A percentile compares a stretch with the other conserved stretches of the same genome.
These are phyloP conservation scores for Diaporthe caulivora DNA, from an alignment of 2,329 filamentous ascomycete genomes.

Conservation along the genomic window DNA sequence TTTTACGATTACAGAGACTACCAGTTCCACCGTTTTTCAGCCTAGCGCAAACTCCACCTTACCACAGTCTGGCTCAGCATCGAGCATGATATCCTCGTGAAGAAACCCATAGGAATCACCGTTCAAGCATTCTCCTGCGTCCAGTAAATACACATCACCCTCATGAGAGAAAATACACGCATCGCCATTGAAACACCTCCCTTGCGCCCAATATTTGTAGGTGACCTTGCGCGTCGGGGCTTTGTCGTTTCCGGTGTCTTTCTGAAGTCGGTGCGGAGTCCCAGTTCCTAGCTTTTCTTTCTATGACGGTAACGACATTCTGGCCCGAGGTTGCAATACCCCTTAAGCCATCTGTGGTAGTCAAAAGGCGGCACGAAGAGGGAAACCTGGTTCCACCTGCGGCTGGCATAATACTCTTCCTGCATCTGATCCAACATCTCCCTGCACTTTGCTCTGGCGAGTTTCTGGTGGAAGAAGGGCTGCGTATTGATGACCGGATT, in stretches of 20 bases:
- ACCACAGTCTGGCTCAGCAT: background rate
- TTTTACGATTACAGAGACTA: too few species aligned
- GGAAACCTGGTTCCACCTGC: background rate
- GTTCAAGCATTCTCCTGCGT: background rate
- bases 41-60: background rate
- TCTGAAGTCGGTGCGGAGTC: too few species aligned
- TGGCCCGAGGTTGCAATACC: background rate
- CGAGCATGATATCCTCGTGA: background rate
- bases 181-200: background rate
- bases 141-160: background rate
- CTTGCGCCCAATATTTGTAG: background rate
- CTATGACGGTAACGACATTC: background rate
- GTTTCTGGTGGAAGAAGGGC: background rate
- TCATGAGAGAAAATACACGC: background rate
- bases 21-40: background rate
- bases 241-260: background rate
- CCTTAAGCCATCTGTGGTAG: background rate
- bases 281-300: background rate
- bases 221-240: background rate
- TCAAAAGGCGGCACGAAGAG: background rate
- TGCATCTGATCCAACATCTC: background rate
- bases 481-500: background rate
- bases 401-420: background rate
- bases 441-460: background rate
- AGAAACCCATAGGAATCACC: background rate